A percentile compares a stretch with the other conserved stretches of the same genome.
Conservation (phyloP, 2,329 filamentous ascomycete species). For the Rhytidhysteron rufulum region DNA sequence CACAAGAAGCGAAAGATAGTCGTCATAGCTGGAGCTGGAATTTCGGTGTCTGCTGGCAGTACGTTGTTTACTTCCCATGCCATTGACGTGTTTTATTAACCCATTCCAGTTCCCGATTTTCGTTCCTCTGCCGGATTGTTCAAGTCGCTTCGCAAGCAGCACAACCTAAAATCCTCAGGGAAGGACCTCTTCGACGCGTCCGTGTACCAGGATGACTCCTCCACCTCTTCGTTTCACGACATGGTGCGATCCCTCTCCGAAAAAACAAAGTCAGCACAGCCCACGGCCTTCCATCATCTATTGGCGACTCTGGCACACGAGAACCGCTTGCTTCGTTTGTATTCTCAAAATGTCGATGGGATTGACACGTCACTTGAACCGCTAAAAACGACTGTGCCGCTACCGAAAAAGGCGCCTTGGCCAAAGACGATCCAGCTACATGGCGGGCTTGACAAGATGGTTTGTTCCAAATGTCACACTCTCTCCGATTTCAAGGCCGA, state of each 20-base stretch:
- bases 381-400: conserved; percentile 73
- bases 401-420: conserved; percentile 85
- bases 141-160: conserved; percentile 75
- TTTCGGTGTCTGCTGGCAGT: conserved; percentile 93
- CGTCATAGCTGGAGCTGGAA: conserved; percentile 91
- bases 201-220: conserved; percentile 87
- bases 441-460: conserved; percentile 91
- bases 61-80: conserved; percentile 45
- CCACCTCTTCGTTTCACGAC: conserved; percentile 87
- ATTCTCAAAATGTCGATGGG: conserved; percentile 95
- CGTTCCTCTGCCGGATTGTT: conserved; percentile 89
- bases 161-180: conserved; percentile 88
- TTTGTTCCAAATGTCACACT: conserved; percentile 86
- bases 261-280: conserved; percentile 70
- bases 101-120: conserved; percentile 76
- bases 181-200: conserved; percentile 97
- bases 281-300: conserved; percentile 89
- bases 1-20: conserved; percentile 94
- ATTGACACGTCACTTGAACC: conserved; percentile 83
- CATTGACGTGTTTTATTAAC: conserved; percentile 15
- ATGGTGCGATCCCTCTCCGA: conserved; percentile 90
- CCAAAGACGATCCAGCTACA: conserved; percentile 90
- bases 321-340: conserved; percentile 81
- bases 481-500: conserved; percentile 72
- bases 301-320: conserved; percentile 85